Evolutionary conservation across 441 rosid genomes (phyloP).

Genomic region (Brassica balearica): DNA sequence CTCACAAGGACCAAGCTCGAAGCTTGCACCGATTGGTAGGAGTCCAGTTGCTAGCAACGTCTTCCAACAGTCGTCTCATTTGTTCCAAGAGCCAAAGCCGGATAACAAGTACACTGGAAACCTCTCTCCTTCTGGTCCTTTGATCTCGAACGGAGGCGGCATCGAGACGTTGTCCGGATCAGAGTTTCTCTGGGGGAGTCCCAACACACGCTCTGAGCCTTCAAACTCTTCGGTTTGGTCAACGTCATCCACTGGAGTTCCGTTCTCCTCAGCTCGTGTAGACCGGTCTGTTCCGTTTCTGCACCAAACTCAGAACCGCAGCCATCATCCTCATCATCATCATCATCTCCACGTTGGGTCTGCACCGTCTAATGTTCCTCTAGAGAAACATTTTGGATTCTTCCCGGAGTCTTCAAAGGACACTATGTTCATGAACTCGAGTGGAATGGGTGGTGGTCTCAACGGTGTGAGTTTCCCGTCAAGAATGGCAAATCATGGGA

Average conservation of each 20-base stretch:
- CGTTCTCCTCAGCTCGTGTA: slow-evolving; percentile 62
- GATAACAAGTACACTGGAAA: slow-evolving; percentile 63
- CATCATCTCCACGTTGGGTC: slow-evolving; percentile 93
- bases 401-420: slow-evolving; percentile 76
- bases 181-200: slow-evolving; percentile 99
- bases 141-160: slow-evolving; percentile 68
- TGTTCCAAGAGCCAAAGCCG: slow-evolving; percentile 76
- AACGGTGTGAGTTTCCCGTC: slow-evolving; percentile 70
- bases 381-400: slow-evolving; percentile 88
- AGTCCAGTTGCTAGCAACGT: slow-evolving; percentile 53
- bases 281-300: slow-evolving; percentile 61
- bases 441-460: slow-evolving; percentile 52
- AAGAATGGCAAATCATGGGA: slow-evolving; percentile 63
- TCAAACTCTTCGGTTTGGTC: slow-evolving; percentile 76
- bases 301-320: slow-evolving; percentile 48
- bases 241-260: slow-evolving; percentile 60
- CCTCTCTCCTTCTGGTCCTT: slow-evolving; percentile 66
- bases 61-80: slow-evolving; percentile 71
- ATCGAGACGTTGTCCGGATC: slow-evolving; percentile 88
- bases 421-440: slow-evolving; percentile 60
- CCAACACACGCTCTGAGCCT: slow-evolving; percentile 66
- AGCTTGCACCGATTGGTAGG: slow-evolving; percentile 85
- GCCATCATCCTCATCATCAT: slow-evolving; percentile 60
- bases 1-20: slow-evolving; percentile 64
- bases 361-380: slow-evolving; percentile 91